Evolutionary conservation across 139 green algal species (phyloP), one percentile per base, ranked within the genome.

Genomic region (Astrephomene gubernaculifera): DNA sequence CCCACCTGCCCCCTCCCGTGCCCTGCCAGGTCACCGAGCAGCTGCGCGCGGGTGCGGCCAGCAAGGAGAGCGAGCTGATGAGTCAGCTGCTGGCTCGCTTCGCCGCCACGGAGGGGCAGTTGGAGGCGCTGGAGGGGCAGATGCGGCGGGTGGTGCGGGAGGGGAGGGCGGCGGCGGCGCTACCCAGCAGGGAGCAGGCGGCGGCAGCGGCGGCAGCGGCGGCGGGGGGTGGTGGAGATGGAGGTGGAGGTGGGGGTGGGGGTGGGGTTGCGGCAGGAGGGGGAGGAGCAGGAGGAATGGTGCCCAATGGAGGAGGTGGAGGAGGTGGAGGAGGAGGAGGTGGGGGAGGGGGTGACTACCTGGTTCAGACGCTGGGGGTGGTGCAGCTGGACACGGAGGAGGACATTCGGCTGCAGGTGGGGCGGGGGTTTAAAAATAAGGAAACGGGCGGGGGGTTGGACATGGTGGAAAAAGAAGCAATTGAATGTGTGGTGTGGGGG

Each of bases 41-140:
- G n/a, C 78, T 84, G 14, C 39, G 41, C n/a, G 41, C 54, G 6
- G 78, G 63, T 22, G 8, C 65, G 63, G 60, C 67, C 60, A 73
- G 54, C 63, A 84, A 84, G 64, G 78, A 84, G 78, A 74, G 60
- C 60, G 78, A 84, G 61, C 44, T 84, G 38, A 84, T 84, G 78
- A 25, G 9, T 1, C 38, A 64, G 43, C 39, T 84, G 43, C n/a
- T 84, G 3, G 27, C 31, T 10, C 78, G 78, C 33, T 52, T 84
- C 41, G 39, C 27, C 63, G 44, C 25, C 24, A 71, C 78, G 8
- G 78, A 84, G 78, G 61, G 31, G 60, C 49, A 74, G 54, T 24
- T 84, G 41, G 78, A 84, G 60, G 7, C 43, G 24, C 61, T 84
- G 60, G 63, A 84, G 54, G 63, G 31, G 31, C 63, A 84, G 60